Conservation (phyloP, 106 monocot species). For the Xerophyta viscosa region DNA sequence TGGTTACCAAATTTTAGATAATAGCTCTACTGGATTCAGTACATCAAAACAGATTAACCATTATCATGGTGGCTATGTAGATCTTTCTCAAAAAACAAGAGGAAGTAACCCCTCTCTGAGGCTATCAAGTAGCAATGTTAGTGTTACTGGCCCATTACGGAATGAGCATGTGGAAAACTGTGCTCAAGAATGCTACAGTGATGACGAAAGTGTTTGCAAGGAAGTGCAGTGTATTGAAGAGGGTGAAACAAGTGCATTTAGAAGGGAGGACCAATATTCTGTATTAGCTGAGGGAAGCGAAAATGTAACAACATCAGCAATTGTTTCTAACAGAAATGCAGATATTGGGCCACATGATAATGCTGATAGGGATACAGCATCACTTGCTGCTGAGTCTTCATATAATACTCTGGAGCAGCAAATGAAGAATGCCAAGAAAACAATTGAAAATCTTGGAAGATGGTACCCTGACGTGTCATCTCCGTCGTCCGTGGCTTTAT, state of each 20-base stretch:
- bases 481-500: conserved; percentile 14
- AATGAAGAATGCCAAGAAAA: conserved; percentile 43
- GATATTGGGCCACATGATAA: conserved; percentile 2
- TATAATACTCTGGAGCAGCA: conserved; percentile 62
- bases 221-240: conserved; percentile 85
- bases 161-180: conserved; percentile 13
- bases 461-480: conserved; percentile 20
- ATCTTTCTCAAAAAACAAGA: conserved; percentile 16
- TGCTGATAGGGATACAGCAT: conserved; percentile 7
- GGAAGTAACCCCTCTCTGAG: conserved; percentile 1
- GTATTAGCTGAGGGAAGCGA: conserved; percentile 14
- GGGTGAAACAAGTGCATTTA: conserved; percentile 24
- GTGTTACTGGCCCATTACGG: conserved; percentile 11
- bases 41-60: conserved; percentile 8
- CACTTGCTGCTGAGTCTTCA: conserved; percentile 11
- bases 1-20: conserved; percentile 19
- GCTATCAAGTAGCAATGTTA: conserved; percentile 16
- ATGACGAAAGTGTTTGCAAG: conserved; percentile 69
- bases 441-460: conserved; percentile 22
- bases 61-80: neutral
- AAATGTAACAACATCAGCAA: conserved; percentile 5
- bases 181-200: conserved; percentile 22
- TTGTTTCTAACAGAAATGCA: conserved; percentile 1
- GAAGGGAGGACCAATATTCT: conserved; percentile 16
- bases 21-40: conserved; percentile 7